Conservation (phyloP, 768 basidiomycete genomes). For the Nidula microcarpa region DNA sequence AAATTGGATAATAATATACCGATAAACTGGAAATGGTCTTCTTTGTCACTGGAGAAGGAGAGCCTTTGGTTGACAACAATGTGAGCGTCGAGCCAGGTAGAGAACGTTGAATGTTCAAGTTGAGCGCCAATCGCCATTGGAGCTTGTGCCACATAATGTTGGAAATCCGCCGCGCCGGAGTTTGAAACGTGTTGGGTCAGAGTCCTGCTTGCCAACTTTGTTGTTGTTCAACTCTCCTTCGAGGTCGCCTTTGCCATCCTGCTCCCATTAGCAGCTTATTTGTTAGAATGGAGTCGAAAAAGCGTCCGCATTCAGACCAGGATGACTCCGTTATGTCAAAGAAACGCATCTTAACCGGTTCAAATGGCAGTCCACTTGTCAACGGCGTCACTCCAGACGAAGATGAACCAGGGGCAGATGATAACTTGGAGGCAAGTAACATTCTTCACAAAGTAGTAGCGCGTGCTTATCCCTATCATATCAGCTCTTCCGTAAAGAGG, state of each 20-base stretch:
- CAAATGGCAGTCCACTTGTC: slow-evolving; percentile 49
- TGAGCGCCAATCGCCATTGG: too few relatives aligned
- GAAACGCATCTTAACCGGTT: slow-evolving; percentile 51
- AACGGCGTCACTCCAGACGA: slow-evolving; percentile 43
- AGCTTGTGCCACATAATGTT: too few relatives aligned
- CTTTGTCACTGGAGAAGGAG: too few relatives aligned
- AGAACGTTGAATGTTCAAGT: too few relatives aligned
- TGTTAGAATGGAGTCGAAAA: slow-evolving; percentile 51
- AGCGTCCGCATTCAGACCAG: slow-evolving; percentile 54
- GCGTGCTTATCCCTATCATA: slow-evolving; percentile 11
- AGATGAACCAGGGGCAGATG: slow-evolving; percentile 47
- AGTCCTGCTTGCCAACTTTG: not conserved
- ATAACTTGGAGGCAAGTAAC: slow-evolving; percentile 61
- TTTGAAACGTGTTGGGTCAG: slow-evolving; percentile 30
- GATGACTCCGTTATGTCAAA: slow-evolving; percentile 45
- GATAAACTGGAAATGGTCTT: too few relatives aligned
- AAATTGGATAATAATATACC: too few relatives aligned
- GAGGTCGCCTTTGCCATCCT: slow-evolving; percentile 11
- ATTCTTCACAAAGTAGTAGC: slow-evolving; percentile 6
- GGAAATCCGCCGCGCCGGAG: slow-evolving; percentile 37
- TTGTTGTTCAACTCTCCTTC: not conserved
- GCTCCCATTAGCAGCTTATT: slow-evolving; percentile 9
- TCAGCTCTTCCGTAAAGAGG: slow-evolving; percentile 84
- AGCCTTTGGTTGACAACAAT: too few relatives aligned
- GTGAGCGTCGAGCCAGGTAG: too few relatives aligned